Conservation (phyloP, 2,329 filamentous ascomycete species). For the Pseudonectria foliicola region DNA sequence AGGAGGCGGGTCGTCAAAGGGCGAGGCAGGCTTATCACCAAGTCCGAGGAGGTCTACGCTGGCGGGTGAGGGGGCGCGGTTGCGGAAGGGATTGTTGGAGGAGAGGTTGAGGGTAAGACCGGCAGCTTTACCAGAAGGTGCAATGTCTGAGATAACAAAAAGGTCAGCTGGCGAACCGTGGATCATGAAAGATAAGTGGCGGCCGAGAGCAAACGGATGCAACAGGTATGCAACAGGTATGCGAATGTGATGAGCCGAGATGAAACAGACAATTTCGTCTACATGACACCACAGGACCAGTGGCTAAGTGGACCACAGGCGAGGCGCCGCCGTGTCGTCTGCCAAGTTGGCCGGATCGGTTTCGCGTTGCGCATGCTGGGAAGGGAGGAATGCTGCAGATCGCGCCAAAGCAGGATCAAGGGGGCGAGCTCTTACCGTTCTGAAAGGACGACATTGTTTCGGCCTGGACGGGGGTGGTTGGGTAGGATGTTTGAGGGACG, state of each 20-base stretch:
- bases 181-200: no score
- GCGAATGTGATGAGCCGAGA: slow-evolving; percentile 22
- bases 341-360: slow-evolving; percentile 17
- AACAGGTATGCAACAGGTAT: slow-evolving; percentile 23
- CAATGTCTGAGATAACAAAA: slow-evolving; percentile 20
- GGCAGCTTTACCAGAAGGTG: slow-evolving; percentile 17
- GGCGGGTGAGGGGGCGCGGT: slow-evolving; percentile 58
- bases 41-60: slow-evolving; percentile 25
- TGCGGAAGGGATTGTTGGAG: slow-evolving; percentile 78
- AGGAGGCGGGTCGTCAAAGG: slow-evolving; percentile 51
- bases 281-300: slow-evolving; percentile 24
- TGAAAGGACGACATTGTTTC: slow-evolving; percentile 18
- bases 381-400: slow-evolving; percentile 18
- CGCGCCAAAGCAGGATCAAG: slow-evolving; percentile 23
- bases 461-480: slow-evolving; percentile 22
- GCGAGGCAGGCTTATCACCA: slow-evolving; percentile 42
- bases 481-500: slow-evolving; percentile 17
- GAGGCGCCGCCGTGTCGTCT: slow-evolving; percentile 15
- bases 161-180: slow-evolving; percentile 12
- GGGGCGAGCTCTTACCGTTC: slow-evolving; percentile 22
- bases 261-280: slow-evolving; percentile 26
- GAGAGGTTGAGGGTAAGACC: slow-evolving; percentile 60
- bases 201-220: slow-evolving; percentile 15
- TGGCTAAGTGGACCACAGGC: slow-evolving; percentile 21
- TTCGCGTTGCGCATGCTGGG: slow-evolving; percentile 15